These are phyloP conservation scores for Microthlaspi erraticum DNA, from an alignment of 345 rosid species.

Conservation along the genomic window DNA sequence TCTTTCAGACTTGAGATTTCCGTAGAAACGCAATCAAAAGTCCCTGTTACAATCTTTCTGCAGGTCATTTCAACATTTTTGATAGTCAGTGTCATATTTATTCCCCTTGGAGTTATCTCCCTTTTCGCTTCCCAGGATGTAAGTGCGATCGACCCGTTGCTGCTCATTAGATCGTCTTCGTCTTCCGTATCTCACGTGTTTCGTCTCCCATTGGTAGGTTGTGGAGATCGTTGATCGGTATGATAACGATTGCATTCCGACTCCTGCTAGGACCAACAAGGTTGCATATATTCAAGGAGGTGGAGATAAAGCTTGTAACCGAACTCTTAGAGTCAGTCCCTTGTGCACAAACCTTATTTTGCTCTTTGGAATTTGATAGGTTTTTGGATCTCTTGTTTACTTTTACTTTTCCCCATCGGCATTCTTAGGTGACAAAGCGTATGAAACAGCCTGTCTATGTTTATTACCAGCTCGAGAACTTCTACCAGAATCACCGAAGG, in stretches of 20 bases:
- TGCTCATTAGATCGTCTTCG: conserved; percentile 21
- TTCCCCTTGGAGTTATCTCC: conserved; percentile 94
- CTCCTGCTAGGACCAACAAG: conserved; percentile 49
- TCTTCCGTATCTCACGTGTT: conserved; percentile 21
- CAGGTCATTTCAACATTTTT: conserved; percentile 92
- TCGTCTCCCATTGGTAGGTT: conserved; percentile 55
- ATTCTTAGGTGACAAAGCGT: conserved; percentile 66
- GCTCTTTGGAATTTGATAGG: neutral
- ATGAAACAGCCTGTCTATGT: conserved; percentile 91
- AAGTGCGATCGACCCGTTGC: conserved; percentile 35
- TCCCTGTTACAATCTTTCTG: conserved; percentile 2
- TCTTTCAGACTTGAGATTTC: neutral
- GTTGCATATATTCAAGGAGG: conserved; percentile 66
- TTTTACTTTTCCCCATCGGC: conserved; percentile 25
- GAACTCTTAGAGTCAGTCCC: conserved; percentile 60
- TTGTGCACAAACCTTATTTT: neutral
- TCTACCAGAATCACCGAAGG: conserved; percentile 99
- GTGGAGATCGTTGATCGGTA: conserved; percentile 89
- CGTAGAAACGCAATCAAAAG: neutral
- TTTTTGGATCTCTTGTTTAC: conserved; percentile 30
- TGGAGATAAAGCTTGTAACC: conserved; percentile 57
- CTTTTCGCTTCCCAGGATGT: conserved; percentile 91
- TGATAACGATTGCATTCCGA: conserved; percentile 76
- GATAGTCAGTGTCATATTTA: conserved; percentile 88
- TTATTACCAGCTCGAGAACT: conserved; percentile 97